Base-by-base conservation (phyloP, 768 basidiomycete genomes). In the Xanthoconium stramineum region DNA sequence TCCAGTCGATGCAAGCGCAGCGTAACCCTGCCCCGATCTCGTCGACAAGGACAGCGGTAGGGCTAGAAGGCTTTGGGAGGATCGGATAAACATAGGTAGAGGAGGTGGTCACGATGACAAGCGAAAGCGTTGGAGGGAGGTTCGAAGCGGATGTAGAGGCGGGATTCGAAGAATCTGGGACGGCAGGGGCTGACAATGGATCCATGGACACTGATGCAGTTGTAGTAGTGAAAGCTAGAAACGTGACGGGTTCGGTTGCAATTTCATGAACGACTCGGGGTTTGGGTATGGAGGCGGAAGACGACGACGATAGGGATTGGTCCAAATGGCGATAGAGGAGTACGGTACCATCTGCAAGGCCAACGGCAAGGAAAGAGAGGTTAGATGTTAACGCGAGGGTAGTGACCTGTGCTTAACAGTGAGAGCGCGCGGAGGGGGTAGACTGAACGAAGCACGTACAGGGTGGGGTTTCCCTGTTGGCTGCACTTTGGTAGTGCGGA, bases 291-390 rank as follows among this genome's bases (percentile, higher is more conserved):
- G 86, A 86, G 11, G 93, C 75, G 6, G 88, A 72, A 11, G 86
- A 83, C 17, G 70, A 62, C 45, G 90, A 83, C 3, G 86, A 80
- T 35, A 96, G 77, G 1, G 94, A 94, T 68, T 98, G 94, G 69
- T 95, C 88, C 19, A 98, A 77, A 66, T 98, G 92, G 8, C 92
- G 85, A 69, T 92, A 96, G 15, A 97, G 78, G 10, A 98, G 79
- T 15, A 97, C 95, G 0, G 91, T 91, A 28, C 97, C 97, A 65
- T 98, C 95, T 7, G 86, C 94, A n/a, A 98, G 82, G 14, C 95
- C 97, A 39, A 98, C 82, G 7, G 95, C 88, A 28, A 99, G 83
- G 69, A 94, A 91, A 0, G 90, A 83, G 5, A 97, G 78, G 17
- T 81, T 80, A 7, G 83, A 74, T 0, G 95, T 89, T 20, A 94